Conservation (phyloP, 192 early-diverging fungal species). For the Podila epigama region DNA sequence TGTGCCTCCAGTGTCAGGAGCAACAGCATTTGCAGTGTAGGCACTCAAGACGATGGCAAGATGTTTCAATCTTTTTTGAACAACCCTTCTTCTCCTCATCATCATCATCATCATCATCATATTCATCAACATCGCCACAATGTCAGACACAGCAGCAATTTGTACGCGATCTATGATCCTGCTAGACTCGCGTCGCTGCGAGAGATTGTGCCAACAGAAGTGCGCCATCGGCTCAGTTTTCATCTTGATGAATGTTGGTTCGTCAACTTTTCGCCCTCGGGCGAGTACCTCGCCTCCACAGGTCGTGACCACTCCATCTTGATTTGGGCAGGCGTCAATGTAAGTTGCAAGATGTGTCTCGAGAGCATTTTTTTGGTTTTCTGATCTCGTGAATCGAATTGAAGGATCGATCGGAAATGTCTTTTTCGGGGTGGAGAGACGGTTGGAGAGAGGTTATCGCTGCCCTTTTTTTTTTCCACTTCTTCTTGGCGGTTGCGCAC, state of each 20-base stretch:
- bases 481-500: no score
- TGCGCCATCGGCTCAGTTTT: slow-evolving; percentile 28
- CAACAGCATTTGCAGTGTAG: slow-evolving; percentile 8
- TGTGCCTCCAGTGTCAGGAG: slow-evolving; percentile 3
- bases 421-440: no score
- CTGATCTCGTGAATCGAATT: neutral
- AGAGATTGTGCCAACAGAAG: slow-evolving; percentile 27
- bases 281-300: slow-evolving; percentile 33
- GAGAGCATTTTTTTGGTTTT: neutral
- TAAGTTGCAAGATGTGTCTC: neutral
- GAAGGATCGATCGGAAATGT: no score
- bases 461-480: no score
- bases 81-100: neutral
- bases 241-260: slow-evolving; percentile 48
- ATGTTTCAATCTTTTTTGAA: no score
- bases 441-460: no score
- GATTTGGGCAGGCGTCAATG: slow-evolving; percentile 22
- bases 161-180: slow-evolving; percentile 12
- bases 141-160: neutral
- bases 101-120: neutral
- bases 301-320: slow-evolving; percentile 26
- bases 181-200: slow-evolving; percentile 11
- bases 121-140: neutral
- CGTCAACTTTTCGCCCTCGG: slow-evolving; percentile 37
- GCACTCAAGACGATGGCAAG: neutral